Conservation (phyloP, 306 rosid genomes). For the Senna tora region DNA sequence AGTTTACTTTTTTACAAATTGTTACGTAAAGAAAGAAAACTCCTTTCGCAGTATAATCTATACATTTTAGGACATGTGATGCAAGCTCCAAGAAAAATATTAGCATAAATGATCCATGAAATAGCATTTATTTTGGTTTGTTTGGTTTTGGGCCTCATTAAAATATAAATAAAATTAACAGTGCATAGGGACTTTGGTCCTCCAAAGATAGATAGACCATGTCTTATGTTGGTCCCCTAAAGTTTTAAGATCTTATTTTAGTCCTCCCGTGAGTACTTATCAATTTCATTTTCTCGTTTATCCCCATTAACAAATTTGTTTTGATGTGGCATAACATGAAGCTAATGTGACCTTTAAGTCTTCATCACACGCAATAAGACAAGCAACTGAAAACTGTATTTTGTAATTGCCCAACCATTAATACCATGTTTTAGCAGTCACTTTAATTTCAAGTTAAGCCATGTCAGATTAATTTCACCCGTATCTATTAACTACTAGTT, state of each 20-base stretch:
- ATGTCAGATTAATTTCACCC: neutral
- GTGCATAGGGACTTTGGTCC: neutral
- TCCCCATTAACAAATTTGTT: neutral
- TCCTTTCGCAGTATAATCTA: slow-evolving; percentile 11
- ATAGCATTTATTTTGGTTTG: slow-evolving; percentile 9
- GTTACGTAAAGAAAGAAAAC: slow-evolving; percentile 8
- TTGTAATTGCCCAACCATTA: neutral
- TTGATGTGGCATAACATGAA: neutral
- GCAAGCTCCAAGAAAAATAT: neutral
- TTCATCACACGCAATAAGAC: neutral
- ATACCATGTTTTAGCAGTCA: neutral
- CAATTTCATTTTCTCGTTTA: neutral
- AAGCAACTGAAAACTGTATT: neutral
- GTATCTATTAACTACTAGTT: neutral
- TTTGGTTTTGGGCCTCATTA: slow-evolving; percentile 7
- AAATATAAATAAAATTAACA: slow-evolving; percentile 9
- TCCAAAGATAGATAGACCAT: neutral
- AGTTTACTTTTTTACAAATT: neutral
- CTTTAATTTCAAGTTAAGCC: too few relatives aligned
- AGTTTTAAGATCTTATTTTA: neutral
- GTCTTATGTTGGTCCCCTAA: neutral
- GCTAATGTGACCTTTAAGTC: neutral
- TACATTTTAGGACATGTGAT: slow-evolving; percentile 11
- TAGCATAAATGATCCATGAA: neutral
- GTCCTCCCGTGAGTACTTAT: neutral